Conservation (phyloP, 78 protist genomes). For the Ministeria vibrans region DNA sequence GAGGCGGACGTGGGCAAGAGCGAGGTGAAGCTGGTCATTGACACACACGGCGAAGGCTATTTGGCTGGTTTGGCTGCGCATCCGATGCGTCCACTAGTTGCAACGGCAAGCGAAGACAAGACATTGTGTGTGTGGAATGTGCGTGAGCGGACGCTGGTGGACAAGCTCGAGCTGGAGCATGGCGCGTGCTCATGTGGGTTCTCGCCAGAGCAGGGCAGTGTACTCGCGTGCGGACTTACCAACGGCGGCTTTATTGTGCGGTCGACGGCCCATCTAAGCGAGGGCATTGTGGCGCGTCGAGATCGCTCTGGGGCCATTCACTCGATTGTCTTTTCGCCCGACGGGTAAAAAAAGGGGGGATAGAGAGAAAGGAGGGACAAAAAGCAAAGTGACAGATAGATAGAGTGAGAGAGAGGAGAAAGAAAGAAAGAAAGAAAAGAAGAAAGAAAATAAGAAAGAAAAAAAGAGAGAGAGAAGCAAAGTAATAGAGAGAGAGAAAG, state of each 20-base stretch:
- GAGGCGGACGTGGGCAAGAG: background rate
- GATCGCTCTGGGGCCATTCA: background rate
- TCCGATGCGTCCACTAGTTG: background rate
- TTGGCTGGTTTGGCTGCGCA: slow-evolving; percentile 27
- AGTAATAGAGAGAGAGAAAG: too few relatives aligned
- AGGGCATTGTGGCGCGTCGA: background rate
- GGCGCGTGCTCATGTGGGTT: background rate
- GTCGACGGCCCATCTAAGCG: background rate
- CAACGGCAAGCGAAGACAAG: slow-evolving; percentile 24
- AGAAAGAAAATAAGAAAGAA: too few relatives aligned
- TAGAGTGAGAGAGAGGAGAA: too few relatives aligned
- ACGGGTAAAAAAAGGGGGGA: too few relatives aligned
- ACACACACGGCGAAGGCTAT: slow-evolving; percentile 23
- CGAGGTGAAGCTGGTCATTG: background rate
- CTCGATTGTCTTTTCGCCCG: background rate
- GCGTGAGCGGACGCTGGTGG: background rate
- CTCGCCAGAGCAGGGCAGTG: background rate
- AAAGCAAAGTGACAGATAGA: too few relatives aligned
- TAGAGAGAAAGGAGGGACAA: too few relatives aligned
- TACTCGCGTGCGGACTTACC: background rate
- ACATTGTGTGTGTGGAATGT: slow-evolving; percentile 28
- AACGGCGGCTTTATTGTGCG: background rate
- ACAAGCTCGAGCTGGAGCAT: background rate
- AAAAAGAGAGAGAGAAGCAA: too few relatives aligned
- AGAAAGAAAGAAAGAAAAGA: too few relatives aligned